These are phyloP conservation scores for Azolla pinnata DNA, from an alignment of 75 land plant genomes.

Conservation along the genomic window DNA sequence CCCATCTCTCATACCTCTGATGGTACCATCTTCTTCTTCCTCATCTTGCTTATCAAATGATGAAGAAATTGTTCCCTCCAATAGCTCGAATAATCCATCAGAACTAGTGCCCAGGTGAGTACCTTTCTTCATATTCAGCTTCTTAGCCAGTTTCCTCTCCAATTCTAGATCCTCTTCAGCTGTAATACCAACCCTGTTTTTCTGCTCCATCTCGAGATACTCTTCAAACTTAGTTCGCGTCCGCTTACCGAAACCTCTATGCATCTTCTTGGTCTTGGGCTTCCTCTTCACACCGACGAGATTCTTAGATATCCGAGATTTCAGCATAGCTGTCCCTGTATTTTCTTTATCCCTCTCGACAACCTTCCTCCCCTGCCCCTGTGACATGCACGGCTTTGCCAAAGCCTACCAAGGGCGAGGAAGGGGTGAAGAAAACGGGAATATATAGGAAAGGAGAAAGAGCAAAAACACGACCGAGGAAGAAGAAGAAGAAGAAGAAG, in stretches of 20 bases:
- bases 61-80: constrained; percentile 29
- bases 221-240: constrained; percentile 54
- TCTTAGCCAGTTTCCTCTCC: constrained; percentile 64
- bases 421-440: too few relatives aligned
- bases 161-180: constrained; percentile 50
- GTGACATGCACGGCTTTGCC: too few relatives aligned
- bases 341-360: too few relatives aligned
- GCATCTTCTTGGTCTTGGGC: neutral
- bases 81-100: constrained; percentile 49
- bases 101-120: constrained; percentile 25
- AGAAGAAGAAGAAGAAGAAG: too few relatives aligned
- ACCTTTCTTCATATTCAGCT: constrained; percentile 57
- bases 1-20: too few relatives aligned
- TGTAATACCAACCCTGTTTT: constrained; percentile 10
- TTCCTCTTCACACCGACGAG: neutral
- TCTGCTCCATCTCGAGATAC: constrained; percentile 48
- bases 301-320: too few relatives aligned
- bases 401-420: too few relatives aligned
- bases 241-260: constrained; percentile 7
- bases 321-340: too few relatives aligned
- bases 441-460: too few relatives aligned
- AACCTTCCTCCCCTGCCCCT: too few relatives aligned
- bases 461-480: too few relatives aligned
- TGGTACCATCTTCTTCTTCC: neutral
- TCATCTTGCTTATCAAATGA: constrained; percentile 9